Conservation (phyloP, 768 basidiomycete genomes). For the Leucocoprinus birnbaumii region DNA sequence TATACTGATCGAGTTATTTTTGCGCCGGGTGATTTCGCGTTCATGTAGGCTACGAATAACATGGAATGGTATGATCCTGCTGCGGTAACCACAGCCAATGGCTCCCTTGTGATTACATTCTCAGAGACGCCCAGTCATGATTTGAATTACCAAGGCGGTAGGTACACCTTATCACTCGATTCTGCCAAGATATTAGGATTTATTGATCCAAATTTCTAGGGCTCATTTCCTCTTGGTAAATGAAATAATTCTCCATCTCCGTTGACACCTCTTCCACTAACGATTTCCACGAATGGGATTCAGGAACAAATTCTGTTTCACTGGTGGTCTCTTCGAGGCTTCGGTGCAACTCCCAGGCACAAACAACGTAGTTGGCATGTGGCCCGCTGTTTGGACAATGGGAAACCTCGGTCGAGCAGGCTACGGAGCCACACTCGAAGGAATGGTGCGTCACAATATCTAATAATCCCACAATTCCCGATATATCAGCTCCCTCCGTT, state of each 20-base stretch:
- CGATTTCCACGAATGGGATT: background rate
- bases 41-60: constrained; percentile 56
- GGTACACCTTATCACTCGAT: constrained; percentile 17
- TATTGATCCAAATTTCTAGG: constrained; percentile 28
- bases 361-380: constrained; percentile 60
- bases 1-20: too few species aligned
- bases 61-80: constrained; percentile 89
- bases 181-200: background rate
- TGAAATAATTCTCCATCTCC: constrained; percentile 24
- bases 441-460: constrained; percentile 49
- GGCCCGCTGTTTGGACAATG: constrained; percentile 82
- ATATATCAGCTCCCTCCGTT: too few species aligned
- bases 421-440: constrained; percentile 81
- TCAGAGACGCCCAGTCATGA: constrained; percentile 55
- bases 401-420: constrained; percentile 70
- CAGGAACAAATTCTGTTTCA: constrained; percentile 87
- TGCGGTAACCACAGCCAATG: constrained; percentile 65
- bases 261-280: background rate
- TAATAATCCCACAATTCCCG: too few species aligned
- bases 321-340: constrained; percentile 68
- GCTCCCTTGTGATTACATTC: constrained; percentile 71
- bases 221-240: constrained; percentile 36
- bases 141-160: constrained; percentile 63
- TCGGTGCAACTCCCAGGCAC: constrained; percentile 60
- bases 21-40: constrained; percentile 20